phyloP scores from a whole-genome alignment of 352 stramenopile genomes.

The Pythium sp. region DNA sequence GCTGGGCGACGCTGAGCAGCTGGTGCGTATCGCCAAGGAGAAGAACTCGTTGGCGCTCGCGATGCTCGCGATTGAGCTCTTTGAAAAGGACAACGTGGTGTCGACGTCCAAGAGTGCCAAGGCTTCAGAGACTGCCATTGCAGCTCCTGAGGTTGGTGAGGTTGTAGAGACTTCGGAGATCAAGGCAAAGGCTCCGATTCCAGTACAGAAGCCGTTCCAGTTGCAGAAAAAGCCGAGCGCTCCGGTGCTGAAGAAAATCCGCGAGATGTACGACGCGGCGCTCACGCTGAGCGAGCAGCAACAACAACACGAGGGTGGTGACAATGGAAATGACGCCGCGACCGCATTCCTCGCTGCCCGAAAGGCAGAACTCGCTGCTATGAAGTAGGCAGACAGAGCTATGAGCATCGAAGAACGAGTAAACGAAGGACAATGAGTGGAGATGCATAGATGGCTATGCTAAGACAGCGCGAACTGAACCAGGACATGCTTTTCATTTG shows the following conservation, averaged over 20 bases:
- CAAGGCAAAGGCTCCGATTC: neutral
- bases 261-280: conserved; percentile 23
- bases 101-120: neutral
- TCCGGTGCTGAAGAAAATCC: conserved; percentile 19
- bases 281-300: conserved; percentile 21
- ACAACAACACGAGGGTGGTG: neutral
- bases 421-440: neutral
- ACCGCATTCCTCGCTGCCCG: conserved; percentile 5
- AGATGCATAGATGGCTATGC: too few relatives aligned
- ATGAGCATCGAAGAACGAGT: neutral
- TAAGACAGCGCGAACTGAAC: too few relatives aligned
- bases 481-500: too few relatives aligned
- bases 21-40: conserved; percentile 25
- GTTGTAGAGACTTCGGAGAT: neutral
- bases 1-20: conserved; percentile 22
- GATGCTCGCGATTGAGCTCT: conserved; percentile 24
- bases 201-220: neutral
- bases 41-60: conserved; percentile 17
- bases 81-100: conserved; percentile 17
- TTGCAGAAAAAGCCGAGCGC: conserved; percentile 17
- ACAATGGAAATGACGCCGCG: neutral
- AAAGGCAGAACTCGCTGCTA: neutral
- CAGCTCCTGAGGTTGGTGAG: neutral
- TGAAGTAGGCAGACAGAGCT: neutral
- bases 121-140: neutral